Evolutionary conservation across 2,329 filamentous ascomycete species (phyloP).

Genomic region (Teratosphaeria viscida): DNA sequence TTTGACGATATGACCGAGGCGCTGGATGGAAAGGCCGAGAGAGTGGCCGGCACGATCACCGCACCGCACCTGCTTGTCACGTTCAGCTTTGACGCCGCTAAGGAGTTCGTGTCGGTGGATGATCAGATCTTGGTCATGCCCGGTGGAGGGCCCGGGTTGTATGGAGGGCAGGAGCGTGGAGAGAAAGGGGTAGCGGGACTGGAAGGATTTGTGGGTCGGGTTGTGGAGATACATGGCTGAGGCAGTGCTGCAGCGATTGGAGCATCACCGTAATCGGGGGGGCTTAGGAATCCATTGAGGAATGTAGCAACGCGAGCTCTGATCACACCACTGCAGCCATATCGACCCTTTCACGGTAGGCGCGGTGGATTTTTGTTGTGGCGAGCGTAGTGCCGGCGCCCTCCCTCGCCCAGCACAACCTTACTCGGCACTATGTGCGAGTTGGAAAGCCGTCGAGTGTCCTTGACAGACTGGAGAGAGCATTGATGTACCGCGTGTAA

Average conservation of each 20-base stretch:
- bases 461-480: slow-evolving; percentile 7
- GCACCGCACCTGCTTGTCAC: slow-evolving; percentile 41
- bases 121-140: slow-evolving; percentile 62
- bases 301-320: background rate
- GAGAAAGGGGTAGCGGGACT: slow-evolving; percentile 46
- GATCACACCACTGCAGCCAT: background rate
- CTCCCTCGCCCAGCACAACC: background rate
- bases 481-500: slow-evolving; percentile 40
- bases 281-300: background rate
- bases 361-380: background rate
- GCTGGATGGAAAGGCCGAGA: slow-evolving; percentile 3
- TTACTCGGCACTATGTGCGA: background rate
- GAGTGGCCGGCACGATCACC: slow-evolving; percentile 15
- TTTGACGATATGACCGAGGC: slow-evolving; percentile 12
- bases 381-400: background rate
- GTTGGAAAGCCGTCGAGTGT: slow-evolving; percentile 5
- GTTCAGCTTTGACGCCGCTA: slow-evolving; percentile 57
- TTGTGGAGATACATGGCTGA: slow-evolving; percentile 29
- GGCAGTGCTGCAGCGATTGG: background rate
- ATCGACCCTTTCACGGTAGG: background rate
- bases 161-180: slow-evolving; percentile 44
- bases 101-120: slow-evolving; percentile 65
- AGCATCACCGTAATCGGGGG: background rate
- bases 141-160: slow-evolving; percentile 52
- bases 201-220: slow-evolving; percentile 61